Evolutionary conservation across 148 eudicot genomes (phyloP), one percentile per base, ranked within the genome.

Genomic region (Camellia lanceoleosa): DNA sequence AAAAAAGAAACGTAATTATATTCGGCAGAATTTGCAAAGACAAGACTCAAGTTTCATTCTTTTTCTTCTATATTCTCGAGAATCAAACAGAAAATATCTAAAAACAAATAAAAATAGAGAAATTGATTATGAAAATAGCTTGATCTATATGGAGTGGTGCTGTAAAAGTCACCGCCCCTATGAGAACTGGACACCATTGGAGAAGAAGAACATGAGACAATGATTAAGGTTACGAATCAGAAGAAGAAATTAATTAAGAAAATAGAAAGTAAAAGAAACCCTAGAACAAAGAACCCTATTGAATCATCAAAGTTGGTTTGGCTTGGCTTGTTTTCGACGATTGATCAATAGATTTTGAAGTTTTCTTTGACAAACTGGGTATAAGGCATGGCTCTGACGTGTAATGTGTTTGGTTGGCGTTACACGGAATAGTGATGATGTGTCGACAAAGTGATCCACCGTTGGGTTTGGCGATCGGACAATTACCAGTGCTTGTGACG

Each of bases 131-230:
- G 10, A 64, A 30, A 30, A 11, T 85, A 92, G 94, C 91, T 90
- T 38, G 92, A 90, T 89, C 94, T 75, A 77, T 82, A 89, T 1
- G 91, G 91, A 71, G 78, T 86, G 73, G 89, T 83, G 62, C 90
- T 88, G 15, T 78, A 79, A 51, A 55, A 79, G 76, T 80, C 80
- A 55, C 82, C 82, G 76, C 87, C 77, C 68, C 77, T 74, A 64
- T 69, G 71, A 14, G 82, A 81, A 81, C 67, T 81, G 65, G 82
- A 78, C 11, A 87, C 85, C 89, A 87, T 87, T 68, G 73, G 68
- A 77, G 81, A 74, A 69, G 42, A 70, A 62, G 23, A 72, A 67
- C 19, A 49, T 7, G 64, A 51, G 23, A 49, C 7, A 47, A 30
- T 30, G 1, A 64, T 23, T n/a, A 42, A 47, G 42, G 68, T n/a